Percentiles rank a stretch among this genome's conserved stretches.
Conservation (phyloP, 1,139 yeast species). For the Taphrina communis region DNA sequence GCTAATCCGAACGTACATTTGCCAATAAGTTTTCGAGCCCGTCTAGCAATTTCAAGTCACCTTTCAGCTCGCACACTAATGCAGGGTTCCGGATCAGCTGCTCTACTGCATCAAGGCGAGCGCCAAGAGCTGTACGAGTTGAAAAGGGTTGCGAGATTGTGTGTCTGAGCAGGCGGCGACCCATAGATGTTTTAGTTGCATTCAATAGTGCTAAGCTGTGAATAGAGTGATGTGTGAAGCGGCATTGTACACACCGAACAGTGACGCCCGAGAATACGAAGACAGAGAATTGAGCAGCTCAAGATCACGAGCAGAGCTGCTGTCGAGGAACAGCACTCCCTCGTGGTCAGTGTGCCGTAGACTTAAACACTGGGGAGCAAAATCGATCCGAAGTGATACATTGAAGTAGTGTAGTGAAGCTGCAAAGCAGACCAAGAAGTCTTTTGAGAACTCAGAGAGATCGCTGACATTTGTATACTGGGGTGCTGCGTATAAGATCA, state of each 20-base stretch:
- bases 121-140: slow-evolving; percentile 51
- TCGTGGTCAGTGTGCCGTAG: neutral
- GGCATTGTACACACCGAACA: neutral
- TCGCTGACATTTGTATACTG: neutral
- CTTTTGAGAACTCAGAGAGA: neutral
- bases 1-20: neutral
- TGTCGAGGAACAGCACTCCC: neutral
- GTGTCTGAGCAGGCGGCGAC: slow-evolving; percentile 54
- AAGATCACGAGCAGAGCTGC: neutral
- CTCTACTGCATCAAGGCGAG: slow-evolving; percentile 53
- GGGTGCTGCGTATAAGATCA: neutral
- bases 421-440: slow-evolving; percentile 1
- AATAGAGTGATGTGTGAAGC: neutral
- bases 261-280: neutral
- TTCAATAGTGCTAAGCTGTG: slow-evolving; percentile 48
- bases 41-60: neutral
- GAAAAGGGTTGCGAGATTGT: slow-evolving; percentile 58
- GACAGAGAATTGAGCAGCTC: neutral
- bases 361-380: slow-evolving; percentile 52
- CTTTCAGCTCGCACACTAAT: neutral
- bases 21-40: slow-evolving; percentile 17
- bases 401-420: neutral
- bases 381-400: slow-evolving; percentile 45
- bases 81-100: slow-evolving; percentile 48
- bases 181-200: slow-evolving; percentile 57